phyloP scores from a whole-genome alignment of 352 stramenopile genomes.

The Phytophthora quininea region DNA sequence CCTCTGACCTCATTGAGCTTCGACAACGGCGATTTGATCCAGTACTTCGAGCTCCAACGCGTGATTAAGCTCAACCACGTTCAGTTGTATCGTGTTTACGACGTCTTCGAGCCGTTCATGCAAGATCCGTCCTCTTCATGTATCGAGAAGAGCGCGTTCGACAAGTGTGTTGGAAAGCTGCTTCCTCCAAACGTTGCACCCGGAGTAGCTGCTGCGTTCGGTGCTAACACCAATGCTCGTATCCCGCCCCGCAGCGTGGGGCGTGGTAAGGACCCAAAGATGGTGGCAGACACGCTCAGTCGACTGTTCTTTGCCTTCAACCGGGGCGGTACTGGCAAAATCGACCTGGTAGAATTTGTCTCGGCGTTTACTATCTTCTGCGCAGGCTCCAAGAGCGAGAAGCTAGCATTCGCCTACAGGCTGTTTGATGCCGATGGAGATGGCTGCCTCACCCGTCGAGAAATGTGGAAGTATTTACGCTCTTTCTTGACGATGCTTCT shows the following conservation, averaged over 20 bases:
- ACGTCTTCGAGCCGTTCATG: conserved; percentile 81
- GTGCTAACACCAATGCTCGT: conserved; percentile 62
- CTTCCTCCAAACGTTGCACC: conserved; percentile 57
- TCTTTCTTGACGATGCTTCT: conserved; percentile 96
- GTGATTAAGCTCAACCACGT: conserved; percentile 77
- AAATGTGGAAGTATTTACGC: conserved; percentile 93
- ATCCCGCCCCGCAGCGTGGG: conserved; percentile 67
- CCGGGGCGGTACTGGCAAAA: conserved; percentile 80
- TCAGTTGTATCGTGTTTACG: conserved; percentile 65
- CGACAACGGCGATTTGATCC: conserved; percentile 84
- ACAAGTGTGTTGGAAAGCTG: conserved; percentile 69
- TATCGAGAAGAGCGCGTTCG: conserved; percentile 86
- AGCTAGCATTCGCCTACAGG: conserved; percentile 90
- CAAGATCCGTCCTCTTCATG: conserved; percentile 47
- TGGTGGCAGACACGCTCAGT: conserved; percentile 75
- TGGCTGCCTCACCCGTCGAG: conserved; percentile 87
- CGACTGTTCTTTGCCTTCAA: conserved; percentile 90
- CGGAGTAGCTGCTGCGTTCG: conserved; percentile 66
- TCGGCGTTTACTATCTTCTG: conserved; percentile 94
- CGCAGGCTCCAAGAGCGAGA: conserved; percentile 95
- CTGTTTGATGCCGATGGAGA: conserved; percentile 93
- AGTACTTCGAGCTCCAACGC: conserved; percentile 82
- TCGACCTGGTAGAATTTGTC: conserved; percentile 92
- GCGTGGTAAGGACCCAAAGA: conserved; percentile 73
- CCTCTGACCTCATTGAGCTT: conserved; percentile 76